A percentile compares a stretch with the other conserved stretches of the same genome.
phyloP scores from a whole-genome alignment of 1,139 yeast species.

The Sugiyamaella japonica region DNA sequence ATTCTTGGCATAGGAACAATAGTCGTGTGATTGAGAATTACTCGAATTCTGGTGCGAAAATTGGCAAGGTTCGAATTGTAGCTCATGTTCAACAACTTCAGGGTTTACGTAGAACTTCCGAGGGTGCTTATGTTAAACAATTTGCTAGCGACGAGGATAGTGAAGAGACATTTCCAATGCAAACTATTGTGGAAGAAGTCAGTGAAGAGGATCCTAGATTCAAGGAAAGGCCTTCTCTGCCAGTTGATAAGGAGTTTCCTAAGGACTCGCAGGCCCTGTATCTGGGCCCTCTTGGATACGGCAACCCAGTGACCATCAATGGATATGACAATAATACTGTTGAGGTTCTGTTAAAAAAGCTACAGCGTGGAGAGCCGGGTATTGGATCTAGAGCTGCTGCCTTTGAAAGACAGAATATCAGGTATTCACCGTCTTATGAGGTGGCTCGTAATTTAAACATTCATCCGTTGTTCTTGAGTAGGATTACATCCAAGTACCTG shows the following conservation, averaged over 20 bases:
- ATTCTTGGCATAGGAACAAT: constrained; percentile 44
- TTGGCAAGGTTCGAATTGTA: constrained; percentile 56
- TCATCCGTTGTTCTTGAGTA: constrained; percentile 67
- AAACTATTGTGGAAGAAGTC: constrained; percentile 75
- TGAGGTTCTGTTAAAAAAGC: constrained; percentile 36
- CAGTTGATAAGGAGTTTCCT: constrained; percentile 83
- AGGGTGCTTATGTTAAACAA: constrained; percentile 76
- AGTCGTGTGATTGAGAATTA: constrained; percentile 43
- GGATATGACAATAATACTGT: constrained; percentile 51
- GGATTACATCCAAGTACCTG: constrained; percentile 71
- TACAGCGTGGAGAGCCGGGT: constrained; percentile 35
- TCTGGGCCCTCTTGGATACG: constrained; percentile 86
- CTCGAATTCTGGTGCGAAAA: constrained; percentile 56
- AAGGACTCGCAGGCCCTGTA: constrained; percentile 70
- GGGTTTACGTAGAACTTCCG: constrained; percentile 64
- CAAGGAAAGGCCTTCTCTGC: constrained; percentile 69
- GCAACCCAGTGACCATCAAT: constrained; percentile 73
- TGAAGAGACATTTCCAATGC: constrained; percentile 59
- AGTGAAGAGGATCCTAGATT: constrained; percentile 72
- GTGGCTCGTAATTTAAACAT: constrained; percentile 60
- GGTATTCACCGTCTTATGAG: constrained; percentile 67
- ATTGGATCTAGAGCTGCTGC: constrained; percentile 52
- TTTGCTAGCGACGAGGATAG: constrained; percentile 50
- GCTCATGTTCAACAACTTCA: constrained; percentile 73
- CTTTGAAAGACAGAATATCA: constrained; percentile 55